Percentiles rank a stretch among this genome's conserved stretches.
Conservation (phyloP, 2,329 filamentous ascomycete genomes). For the Dactylellina parvicollis region DNA sequence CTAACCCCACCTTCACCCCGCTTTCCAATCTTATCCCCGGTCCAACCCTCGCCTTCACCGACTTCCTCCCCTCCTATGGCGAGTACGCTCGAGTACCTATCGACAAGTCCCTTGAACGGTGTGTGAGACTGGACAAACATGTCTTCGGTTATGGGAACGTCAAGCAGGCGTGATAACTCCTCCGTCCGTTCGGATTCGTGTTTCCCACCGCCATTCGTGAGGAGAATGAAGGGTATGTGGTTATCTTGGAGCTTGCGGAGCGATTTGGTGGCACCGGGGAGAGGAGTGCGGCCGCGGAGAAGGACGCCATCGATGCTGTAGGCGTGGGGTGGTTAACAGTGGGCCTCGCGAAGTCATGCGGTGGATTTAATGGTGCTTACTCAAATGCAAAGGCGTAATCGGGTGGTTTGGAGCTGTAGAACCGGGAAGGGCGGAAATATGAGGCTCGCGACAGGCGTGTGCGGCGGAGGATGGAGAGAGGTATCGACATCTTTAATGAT, state of each 20-base stretch:
- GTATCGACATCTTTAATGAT: conserved; percentile 29
- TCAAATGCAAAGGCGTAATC: conserved; percentile 70
- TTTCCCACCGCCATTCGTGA: conserved; percentile 95
- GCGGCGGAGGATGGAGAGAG: conserved; percentile 28
- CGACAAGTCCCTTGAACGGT: conserved; percentile 77
- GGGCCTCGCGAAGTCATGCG: background rate
- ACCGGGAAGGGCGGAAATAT: conserved; percentile 1
- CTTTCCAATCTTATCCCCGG: conserved; percentile 32
- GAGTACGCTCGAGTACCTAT: conserved; percentile 71
- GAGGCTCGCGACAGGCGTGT: conserved; percentile 1
- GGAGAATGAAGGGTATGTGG: conserved; percentile 86
- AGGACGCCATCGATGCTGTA: conserved; percentile 91
- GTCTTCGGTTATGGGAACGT: conserved; percentile 71
- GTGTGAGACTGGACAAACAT: conserved; percentile 92
- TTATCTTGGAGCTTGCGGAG: conserved; percentile 77
- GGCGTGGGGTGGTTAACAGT: too few species aligned
- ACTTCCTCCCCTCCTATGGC: conserved; percentile 75
- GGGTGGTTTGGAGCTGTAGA: conserved; percentile 57
- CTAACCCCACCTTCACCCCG: conserved; percentile 55
- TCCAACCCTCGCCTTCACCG: conserved; percentile 39
- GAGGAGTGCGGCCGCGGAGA: conserved; percentile 79
- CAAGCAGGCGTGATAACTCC: conserved; percentile 74
- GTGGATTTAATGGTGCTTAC: conserved; percentile 60
- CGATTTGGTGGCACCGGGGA: conserved; percentile 79
- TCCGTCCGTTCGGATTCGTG: conserved; percentile 77